These are phyloP conservation scores for Chaetomium olivaceum DNA, from an alignment of 2,329 filamentous ascomycete genomes.

Conservation along the genomic window DNA sequence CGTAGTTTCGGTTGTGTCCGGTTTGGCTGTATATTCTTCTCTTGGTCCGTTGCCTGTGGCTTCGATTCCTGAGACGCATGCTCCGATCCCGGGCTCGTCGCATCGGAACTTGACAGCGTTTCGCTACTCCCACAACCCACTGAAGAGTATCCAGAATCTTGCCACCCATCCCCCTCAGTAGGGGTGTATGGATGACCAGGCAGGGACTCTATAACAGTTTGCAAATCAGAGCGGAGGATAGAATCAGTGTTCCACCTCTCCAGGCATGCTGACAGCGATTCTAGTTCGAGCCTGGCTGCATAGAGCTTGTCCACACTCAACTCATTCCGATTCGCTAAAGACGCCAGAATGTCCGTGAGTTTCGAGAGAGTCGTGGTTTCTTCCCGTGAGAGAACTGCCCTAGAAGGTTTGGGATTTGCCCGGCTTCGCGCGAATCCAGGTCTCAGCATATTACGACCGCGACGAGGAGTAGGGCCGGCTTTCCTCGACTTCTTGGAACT, in stretches of 20 bases:
- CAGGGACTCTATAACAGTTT: not conserved
- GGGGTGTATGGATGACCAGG: too few species aligned
- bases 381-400: not conserved
- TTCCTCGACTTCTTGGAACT: not conserved
- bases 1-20: not conserved
- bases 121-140: not conserved
- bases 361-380: not conserved
- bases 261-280: not conserved
- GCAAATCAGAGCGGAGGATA: not conserved
- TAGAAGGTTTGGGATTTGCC: not conserved
- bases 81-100: not conserved
- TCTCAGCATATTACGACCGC: not conserved
- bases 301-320: not conserved
- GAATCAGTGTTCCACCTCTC: not conserved
- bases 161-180: not conserved
- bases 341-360: not conserved
- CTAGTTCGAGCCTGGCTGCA: not conserved
- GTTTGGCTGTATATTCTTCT: not conserved
- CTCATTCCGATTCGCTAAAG: not conserved
- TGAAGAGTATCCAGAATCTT: not conserved
- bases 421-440: not conserved
- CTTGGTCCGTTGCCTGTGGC: not conserved
- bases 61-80: not conserved
- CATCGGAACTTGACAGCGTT: not conserved
- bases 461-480: not conserved